Conservation (phyloP, 768 basidiomycete species). For the Mycena rosella region DNA sequence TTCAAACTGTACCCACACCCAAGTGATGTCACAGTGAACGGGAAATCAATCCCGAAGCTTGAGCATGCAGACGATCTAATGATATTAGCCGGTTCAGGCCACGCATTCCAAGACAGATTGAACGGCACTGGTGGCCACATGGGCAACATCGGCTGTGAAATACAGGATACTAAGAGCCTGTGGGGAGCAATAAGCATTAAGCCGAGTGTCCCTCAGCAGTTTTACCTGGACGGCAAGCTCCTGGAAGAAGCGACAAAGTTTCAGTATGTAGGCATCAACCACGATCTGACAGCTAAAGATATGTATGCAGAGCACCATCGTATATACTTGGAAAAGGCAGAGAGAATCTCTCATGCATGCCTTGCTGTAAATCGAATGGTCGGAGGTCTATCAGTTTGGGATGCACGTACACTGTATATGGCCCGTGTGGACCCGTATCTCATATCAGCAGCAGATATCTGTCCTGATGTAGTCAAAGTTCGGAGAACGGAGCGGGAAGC, state of each 20-base stretch:
- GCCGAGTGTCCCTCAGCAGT: background rate
- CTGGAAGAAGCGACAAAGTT: conserved; percentile 35
- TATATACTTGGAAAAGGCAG: conserved; percentile 1
- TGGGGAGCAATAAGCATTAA: conserved; percentile 1
- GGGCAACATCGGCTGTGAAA: conserved; percentile 17
- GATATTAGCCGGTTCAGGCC: conserved; percentile 34
- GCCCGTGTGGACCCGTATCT: conserved; percentile 23
- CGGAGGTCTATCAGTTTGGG: conserved; percentile 14
- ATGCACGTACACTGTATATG: conserved; percentile 18
- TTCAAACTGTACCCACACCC: conserved; percentile 25
- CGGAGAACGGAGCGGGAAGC: background rate
- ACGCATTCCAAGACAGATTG: conserved; percentile 33
- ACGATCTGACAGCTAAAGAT: background rate
- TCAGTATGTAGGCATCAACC: conserved; percentile 17
- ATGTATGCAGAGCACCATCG: conserved; percentile 1
- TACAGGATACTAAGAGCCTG: conserved; percentile 1
- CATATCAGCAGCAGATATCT: conserved; percentile 14
- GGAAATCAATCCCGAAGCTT: conserved; percentile 31
- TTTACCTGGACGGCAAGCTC: background rate
- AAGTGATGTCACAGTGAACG: conserved; percentile 37
- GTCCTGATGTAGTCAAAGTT: background rate
- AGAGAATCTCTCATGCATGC: conserved; percentile 4
- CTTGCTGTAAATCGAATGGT: conserved; percentile 13
- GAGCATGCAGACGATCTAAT: conserved; percentile 46
- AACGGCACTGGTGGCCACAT: background rate